Conservation (phyloP, 129 eudicot species). For the Pulicaria dysenterica region DNA sequence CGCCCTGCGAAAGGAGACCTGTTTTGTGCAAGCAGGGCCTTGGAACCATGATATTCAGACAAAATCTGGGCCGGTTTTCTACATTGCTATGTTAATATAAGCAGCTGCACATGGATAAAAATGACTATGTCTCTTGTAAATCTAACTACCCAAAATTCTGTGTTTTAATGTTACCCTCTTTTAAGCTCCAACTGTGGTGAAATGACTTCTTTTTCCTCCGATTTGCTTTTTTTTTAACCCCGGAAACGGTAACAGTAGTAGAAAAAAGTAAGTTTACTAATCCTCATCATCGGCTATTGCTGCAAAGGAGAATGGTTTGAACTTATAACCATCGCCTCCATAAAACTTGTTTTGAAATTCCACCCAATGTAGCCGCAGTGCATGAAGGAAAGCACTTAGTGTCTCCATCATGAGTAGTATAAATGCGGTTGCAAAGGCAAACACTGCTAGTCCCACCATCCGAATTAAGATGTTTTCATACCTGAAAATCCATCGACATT, state of each 20-base stretch:
- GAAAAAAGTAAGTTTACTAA: slow-evolving; percentile 43
- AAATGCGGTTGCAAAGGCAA: slow-evolving; percentile 93
- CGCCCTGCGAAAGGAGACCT: slow-evolving; percentile 1
- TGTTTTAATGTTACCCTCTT: slow-evolving; percentile 20
- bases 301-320: slow-evolving; percentile 87
- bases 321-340: slow-evolving; percentile 87
- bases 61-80: slow-evolving; percentile 34
- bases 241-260: slow-evolving; percentile 9
- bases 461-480: slow-evolving; percentile 76
- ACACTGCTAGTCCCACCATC: slow-evolving; percentile 83
- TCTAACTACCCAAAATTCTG: slow-evolving; percentile 49
- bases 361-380: slow-evolving; percentile 97
- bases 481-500: slow-evolving; percentile 47
- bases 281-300: slow-evolving; percentile 80
- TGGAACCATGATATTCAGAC: slow-evolving; percentile 19
- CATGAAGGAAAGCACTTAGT: slow-evolving; percentile 97
- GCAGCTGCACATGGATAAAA: slow-evolving; percentile 48
- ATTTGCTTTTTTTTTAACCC: slow-evolving; percentile 22
- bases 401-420: slow-evolving; percentile 96
- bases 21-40: slow-evolving; percentile 31
- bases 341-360: slow-evolving; percentile 95
- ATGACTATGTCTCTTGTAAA: slow-evolving; percentile 23
- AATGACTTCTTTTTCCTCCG: not conserved
- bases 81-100: slow-evolving; percentile 43
- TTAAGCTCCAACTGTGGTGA: slow-evolving; percentile 25